A percentile compares a stretch with the other conserved stretches of the same genome.
phyloP scores from a whole-genome alignment of 2,329 filamentous ascomycete species.

The Hymenoscyphus repandus region DNA sequence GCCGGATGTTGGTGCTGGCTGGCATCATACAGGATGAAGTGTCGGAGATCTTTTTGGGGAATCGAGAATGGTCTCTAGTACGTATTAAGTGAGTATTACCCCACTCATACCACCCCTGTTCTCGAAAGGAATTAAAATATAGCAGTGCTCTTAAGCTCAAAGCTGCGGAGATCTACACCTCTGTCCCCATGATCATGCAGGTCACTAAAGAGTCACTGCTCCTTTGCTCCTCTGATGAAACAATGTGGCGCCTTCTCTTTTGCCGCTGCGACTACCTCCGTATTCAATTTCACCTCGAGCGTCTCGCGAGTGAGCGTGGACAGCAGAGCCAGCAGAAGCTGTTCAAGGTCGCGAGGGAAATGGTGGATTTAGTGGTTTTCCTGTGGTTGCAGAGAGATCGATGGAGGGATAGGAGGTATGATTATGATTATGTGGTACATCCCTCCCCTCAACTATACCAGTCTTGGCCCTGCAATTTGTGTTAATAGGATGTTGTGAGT shows the following conservation, averaged over 20 bases:
- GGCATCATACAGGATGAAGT: constrained; percentile 16
- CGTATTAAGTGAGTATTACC: constrained; percentile 12
- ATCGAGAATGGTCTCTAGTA: constrained; percentile 9
- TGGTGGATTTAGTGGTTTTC: constrained; percentile 15
- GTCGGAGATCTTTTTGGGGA: constrained; percentile 18
- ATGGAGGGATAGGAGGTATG: background rate
- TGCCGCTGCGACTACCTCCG: constrained; percentile 13
- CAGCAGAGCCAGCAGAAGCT: constrained; percentile 12
- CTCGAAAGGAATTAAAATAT: background rate
- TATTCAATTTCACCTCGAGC: constrained; percentile 15
- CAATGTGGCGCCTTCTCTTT: constrained; percentile 12
- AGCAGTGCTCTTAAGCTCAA: constrained; percentile 10
- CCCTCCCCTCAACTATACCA: too few relatives aligned
- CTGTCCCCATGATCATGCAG: constrained; percentile 5
- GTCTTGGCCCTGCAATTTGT: background rate
- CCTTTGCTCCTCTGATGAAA: background rate
- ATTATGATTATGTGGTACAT: constrained; percentile 18
- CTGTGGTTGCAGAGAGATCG: constrained; percentile 19
- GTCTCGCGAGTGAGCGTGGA: constrained; percentile 14
- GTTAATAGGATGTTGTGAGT: background rate
- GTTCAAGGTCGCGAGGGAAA: constrained; percentile 15
- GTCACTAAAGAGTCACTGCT: constrained; percentile 11
- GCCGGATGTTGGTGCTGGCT: constrained; percentile 8
- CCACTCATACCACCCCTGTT: too few relatives aligned
- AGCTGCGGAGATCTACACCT: constrained; percentile 4